These are phyloP conservation scores for Tagetes patula DNA, from an alignment of 129 eudicot genomes.

Conservation along the genomic window DNA sequence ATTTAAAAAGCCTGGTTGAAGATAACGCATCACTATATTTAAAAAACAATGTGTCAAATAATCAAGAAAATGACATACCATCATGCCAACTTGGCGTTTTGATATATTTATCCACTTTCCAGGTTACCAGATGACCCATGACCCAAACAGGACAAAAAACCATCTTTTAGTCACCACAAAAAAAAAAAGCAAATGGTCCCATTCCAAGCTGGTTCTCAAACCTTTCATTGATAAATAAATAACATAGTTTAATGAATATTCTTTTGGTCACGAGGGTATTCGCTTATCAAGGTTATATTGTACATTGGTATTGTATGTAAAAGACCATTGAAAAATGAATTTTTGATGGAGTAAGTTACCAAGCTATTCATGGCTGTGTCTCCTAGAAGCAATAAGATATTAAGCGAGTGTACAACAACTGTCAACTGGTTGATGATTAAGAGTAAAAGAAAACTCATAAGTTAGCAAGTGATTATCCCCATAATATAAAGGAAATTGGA, in stretches of 20 bases:
- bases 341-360: slow-evolving; percentile 38
- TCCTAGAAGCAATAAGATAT: slow-evolving; percentile 62
- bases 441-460: neutral
- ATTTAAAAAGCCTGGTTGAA: neutral
- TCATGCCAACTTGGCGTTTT: neutral
- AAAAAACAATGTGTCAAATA: neutral
- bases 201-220: neutral
- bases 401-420: slow-evolving; percentile 64
- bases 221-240: neutral
- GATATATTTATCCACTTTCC: neutral
- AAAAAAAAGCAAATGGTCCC: neutral
- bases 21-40: neutral
- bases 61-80: neutral
- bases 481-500: neutral
- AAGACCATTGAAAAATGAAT: neutral
- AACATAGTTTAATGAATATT: neutral
- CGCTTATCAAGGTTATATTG: neutral
- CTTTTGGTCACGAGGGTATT: neutral
- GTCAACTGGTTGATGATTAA: slow-evolving; percentile 52
- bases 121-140: neutral
- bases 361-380: slow-evolving; percentile 74
- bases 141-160: neutral
- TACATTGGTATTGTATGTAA: neutral
- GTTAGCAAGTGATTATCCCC: slow-evolving; percentile 2
- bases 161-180: neutral